Percentiles rank a stretch among this genome's conserved stretches.
Conservation (phyloP, 2,329 filamentous ascomycete genomes). For the Pezicula radicicola region DNA sequence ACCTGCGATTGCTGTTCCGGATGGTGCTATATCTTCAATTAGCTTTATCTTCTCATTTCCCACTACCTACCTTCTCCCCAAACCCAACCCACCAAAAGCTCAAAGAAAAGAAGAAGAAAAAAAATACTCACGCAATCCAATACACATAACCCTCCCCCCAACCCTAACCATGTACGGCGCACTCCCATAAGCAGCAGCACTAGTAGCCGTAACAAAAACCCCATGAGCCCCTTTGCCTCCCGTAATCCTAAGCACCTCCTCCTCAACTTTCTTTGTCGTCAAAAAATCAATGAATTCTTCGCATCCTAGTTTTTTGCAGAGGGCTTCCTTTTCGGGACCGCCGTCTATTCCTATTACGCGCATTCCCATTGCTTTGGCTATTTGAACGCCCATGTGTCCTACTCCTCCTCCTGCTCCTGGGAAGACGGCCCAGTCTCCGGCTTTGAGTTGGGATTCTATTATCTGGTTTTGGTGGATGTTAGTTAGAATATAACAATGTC, state of each 20-base stretch:
- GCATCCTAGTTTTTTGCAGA: conserved; percentile 54
- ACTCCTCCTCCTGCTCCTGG: conserved; percentile 3
- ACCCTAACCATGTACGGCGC: conserved; percentile 5
- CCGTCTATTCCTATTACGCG: conserved; percentile 8
- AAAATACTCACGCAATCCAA: conserved; percentile 6
- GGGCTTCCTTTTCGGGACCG: conserved; percentile 1
- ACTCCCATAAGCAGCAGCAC: conserved; percentile 3
- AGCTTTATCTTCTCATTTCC: neutral
- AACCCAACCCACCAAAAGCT: too few relatives aligned
- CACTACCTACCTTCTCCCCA: neutral
- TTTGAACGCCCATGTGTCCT: conserved; percentile 16
- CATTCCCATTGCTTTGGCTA: conserved; percentile 10
- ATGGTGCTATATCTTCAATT: neutral
- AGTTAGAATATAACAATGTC: too few relatives aligned
- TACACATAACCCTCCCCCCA: conserved; percentile 10
- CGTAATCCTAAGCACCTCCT: conserved; percentile 58
- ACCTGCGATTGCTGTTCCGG: conserved; percentile 1
- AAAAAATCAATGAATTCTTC: conserved; percentile 74
- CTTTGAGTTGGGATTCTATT: neutral
- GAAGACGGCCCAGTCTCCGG: conserved; percentile 3
- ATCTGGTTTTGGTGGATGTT: neutral
- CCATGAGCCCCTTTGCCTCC: conserved; percentile 9
- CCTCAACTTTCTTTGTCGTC: conserved; percentile 74
- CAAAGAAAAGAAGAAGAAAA: neutral
- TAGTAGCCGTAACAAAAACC: conserved; percentile 8